These are phyloP conservation scores for Elsinoe ampelina DNA, from an alignment of 2,329 filamentous ascomycete genomes.

Conservation along the genomic window DNA sequence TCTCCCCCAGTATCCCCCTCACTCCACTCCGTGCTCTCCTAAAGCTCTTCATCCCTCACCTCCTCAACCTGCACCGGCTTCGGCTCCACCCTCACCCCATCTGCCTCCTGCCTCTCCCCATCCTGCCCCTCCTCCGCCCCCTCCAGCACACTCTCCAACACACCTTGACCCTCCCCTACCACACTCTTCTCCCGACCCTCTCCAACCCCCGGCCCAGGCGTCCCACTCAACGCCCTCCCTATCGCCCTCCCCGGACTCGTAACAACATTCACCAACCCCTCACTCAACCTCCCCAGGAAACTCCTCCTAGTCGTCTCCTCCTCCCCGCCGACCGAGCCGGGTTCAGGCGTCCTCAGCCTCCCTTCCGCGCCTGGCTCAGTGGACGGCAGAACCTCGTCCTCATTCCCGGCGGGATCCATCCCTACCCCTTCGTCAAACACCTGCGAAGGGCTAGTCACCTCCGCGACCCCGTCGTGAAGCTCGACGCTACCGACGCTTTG, in stretches of 20 bases:
- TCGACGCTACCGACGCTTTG: neutral
- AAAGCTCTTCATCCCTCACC: conserved; percentile 6
- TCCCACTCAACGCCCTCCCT: conserved; percentile 9
- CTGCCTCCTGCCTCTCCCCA: neutral
- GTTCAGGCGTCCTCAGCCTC: neutral
- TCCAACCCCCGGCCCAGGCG: neutral
- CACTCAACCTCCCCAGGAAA: conserved; percentile 4
- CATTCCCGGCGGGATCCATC: neutral
- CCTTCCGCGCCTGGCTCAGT: neutral
- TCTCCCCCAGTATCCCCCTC: neutral
- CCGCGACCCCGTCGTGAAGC: neutral
- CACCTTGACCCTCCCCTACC: neutral
- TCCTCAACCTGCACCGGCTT: neutral
- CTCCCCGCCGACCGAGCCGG: neutral
- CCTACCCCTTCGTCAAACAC: neutral
- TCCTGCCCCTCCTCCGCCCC: neutral
- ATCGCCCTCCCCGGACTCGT: conserved; percentile 9
- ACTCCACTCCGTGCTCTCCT: neutral
- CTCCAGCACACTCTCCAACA: neutral
- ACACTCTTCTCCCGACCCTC: neutral
- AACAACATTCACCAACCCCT: conserved; percentile 8
- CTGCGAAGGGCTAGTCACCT: neutral
- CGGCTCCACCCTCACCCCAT: neutral
- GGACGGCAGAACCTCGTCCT: neutral
- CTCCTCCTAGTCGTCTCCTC: neutral